Conservation (phyloP, 176 grass and related monocot species). For the Avena atlantica region DNA sequence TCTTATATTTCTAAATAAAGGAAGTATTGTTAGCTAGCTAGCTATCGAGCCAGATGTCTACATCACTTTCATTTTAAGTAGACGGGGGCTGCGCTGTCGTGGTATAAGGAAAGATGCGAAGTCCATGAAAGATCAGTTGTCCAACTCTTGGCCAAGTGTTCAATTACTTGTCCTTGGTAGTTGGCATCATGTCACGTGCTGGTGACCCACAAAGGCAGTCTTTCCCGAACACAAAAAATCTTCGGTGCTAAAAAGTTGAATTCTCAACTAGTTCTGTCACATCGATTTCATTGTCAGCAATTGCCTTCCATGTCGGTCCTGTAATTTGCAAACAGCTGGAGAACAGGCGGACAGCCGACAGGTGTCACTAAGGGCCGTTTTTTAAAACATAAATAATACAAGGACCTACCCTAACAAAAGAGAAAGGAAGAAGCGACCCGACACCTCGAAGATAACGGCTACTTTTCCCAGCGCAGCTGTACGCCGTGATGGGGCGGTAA, state of each 20-base stretch:
- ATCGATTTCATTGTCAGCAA: not conserved
- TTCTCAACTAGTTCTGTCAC: not conserved
- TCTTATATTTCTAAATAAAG: too few relatives aligned
- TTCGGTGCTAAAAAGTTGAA: not conserved
- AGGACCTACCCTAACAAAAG: not conserved
- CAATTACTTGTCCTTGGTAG: not conserved
- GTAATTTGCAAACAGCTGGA: not conserved
- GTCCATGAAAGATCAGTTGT: not conserved
- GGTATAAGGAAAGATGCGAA: not conserved
- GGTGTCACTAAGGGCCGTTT: not conserved
- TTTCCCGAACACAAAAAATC: not conserved
- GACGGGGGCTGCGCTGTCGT: not conserved
- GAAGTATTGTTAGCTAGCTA: not conserved
- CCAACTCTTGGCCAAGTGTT: not conserved
- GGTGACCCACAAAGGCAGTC: not conserved
- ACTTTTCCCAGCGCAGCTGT: constrained; percentile 24
- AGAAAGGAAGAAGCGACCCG: not conserved
- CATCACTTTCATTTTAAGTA: not conserved
- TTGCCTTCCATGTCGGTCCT: not conserved
- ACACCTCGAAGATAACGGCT: constrained; percentile 47
- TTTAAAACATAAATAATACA: not conserved
- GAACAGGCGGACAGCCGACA: not conserved
- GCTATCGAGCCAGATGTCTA: not conserved
- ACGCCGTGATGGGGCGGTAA: not conserved
- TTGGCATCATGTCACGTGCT: not conserved